Percentiles rank a stretch among this genome's conserved stretches.
Evolutionary conservation across 768 basidiomycete genomes (phyloP).

Genomic region (Cubamyces lactineus): DNA sequence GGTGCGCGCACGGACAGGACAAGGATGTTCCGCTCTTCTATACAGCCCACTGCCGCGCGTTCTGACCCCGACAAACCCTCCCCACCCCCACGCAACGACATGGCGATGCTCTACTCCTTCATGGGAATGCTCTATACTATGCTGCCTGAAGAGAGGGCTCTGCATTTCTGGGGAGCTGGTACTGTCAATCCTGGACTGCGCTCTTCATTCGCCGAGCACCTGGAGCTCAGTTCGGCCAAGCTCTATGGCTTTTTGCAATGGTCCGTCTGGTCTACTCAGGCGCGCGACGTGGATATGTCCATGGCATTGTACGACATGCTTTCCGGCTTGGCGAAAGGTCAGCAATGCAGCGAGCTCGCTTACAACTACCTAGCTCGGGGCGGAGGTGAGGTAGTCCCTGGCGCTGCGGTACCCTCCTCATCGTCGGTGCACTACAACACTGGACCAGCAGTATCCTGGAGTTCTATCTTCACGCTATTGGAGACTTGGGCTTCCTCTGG

Average conservation of each 20-base stretch:
- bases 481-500: constrained; percentile 73
- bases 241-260: constrained; percentile 83
- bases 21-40: constrained; percentile 50
- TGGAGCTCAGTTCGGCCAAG: constrained; percentile 64
- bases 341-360: constrained; percentile 82
- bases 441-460: constrained; percentile 76
- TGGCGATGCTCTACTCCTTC: constrained; percentile 82
- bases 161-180: constrained; percentile 85
- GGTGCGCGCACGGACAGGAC: constrained; percentile 66
- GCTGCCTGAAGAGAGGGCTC: constrained; percentile 72
- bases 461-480: constrained; percentile 69
- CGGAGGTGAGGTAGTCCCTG: constrained; percentile 68
- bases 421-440: constrained; percentile 48
- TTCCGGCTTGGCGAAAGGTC: constrained; percentile 78
- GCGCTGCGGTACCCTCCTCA: constrained; percentile 50
- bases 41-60: constrained; percentile 23
- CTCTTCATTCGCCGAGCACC: constrained; percentile 56
- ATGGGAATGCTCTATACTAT: constrained; percentile 80
- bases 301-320: constrained; percentile 90
- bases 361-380: constrained; percentile 88
- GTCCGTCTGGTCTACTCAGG: constrained; percentile 86
- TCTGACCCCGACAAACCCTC: constrained; percentile 38
- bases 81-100: constrained; percentile 71
- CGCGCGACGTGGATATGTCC: constrained; percentile 70
- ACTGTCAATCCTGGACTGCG: constrained; percentile 45